Evolutionary conservation across 2,329 filamentous ascomycete genomes (phyloP).

Genomic region (Curvularia spicifera): DNA sequence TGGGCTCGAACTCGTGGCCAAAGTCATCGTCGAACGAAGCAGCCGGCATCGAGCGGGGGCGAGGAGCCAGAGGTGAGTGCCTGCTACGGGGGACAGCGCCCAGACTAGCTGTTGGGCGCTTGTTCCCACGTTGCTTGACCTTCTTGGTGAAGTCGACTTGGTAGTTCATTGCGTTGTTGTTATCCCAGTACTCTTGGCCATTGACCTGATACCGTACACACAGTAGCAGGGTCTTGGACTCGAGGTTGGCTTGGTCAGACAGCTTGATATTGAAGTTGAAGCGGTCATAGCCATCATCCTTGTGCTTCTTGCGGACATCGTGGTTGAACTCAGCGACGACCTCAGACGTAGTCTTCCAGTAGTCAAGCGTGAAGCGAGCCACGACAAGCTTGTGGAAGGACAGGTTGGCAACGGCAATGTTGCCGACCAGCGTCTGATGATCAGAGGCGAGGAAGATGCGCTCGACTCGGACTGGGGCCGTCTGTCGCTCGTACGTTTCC

Average conservation of each 20-base stretch:
- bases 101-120: constrained; percentile 57
- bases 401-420: constrained; percentile 83
- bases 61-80: constrained; percentile 54
- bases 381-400: constrained; percentile 87
- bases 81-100: constrained; percentile 58
- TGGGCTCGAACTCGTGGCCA: constrained; percentile 61
- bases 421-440: constrained; percentile 84
- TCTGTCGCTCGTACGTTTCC: constrained; percentile 67
- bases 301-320: constrained; percentile 72
- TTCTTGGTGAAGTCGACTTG: constrained; percentile 93
- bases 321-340: constrained; percentile 86
- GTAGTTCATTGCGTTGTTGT: constrained; percentile 85
- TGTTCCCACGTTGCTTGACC: constrained; percentile 60
- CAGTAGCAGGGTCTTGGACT: constrained; percentile 89
- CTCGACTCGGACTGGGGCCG: constrained; percentile 78
- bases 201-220: constrained; percentile 88
- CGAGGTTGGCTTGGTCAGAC: constrained; percentile 87
- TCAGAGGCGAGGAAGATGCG: constrained; percentile 85
- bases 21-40: constrained; percentile 72
- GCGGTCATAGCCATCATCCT: constrained; percentile 74
- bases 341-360: constrained; percentile 98
- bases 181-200: constrained; percentile 93
- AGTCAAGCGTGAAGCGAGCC: constrained; percentile 95
- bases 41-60: constrained; percentile 57
- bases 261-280: constrained; percentile 96